Percentiles rank a stretch among this genome's conserved stretches.
phyloP scores from a whole-genome alignment of 2,329 filamentous ascomycete species.

The Aspergillus nomiae region DNA sequence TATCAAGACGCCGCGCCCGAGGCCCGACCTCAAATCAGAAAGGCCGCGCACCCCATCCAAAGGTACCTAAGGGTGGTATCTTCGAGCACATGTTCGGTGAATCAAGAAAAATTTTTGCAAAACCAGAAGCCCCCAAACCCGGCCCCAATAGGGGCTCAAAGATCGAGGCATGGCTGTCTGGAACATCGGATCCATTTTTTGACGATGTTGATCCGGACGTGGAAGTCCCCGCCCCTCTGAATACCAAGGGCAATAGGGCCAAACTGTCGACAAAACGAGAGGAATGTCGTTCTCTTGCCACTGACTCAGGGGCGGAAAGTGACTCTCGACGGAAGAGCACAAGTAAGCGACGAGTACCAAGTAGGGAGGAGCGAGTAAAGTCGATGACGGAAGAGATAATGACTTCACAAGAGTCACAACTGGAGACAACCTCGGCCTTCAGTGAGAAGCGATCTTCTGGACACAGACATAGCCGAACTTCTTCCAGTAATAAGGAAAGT shows the following conservation, averaged over 20 bases:
- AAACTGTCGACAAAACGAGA: slow-evolving; percentile 29
- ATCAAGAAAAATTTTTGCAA: slow-evolving; percentile 49
- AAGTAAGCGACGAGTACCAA: slow-evolving; percentile 23
- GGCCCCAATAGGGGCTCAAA: slow-evolving; percentile 51
- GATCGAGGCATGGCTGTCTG: slow-evolving; percentile 64
- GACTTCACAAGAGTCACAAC: slow-evolving; percentile 8
- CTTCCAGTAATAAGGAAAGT: slow-evolving; percentile 16
- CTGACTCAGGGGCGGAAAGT: slow-evolving; percentile 28
- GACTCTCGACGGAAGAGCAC: slow-evolving; percentile 29
- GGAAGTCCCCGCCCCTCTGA: slow-evolving; percentile 44
- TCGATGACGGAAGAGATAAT: slow-evolving; percentile 12
- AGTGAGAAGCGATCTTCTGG: slow-evolving; percentile 17
- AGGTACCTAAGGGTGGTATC: slow-evolving; percentile 44
- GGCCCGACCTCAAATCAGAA: slow-evolving; percentile 23
- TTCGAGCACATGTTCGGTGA: slow-evolving; percentile 48
- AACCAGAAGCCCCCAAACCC: slow-evolving; percentile 41
- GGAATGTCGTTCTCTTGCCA: slow-evolving; percentile 18
- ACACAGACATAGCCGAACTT: slow-evolving; percentile 16
- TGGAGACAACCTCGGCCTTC: slow-evolving; percentile 11
- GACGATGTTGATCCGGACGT: slow-evolving; percentile 41
- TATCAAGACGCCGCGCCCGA: slow-evolving; percentile 38
- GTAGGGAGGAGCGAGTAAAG: slow-evolving; percentile 23
- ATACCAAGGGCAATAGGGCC: slow-evolving; percentile 43
- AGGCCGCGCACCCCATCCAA: slow-evolving; percentile 21
- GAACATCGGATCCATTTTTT: slow-evolving; percentile 58